Conservation (phyloP, 2,329 filamentous ascomycete species). For the Pseudogymnoascus sp. region DNA sequence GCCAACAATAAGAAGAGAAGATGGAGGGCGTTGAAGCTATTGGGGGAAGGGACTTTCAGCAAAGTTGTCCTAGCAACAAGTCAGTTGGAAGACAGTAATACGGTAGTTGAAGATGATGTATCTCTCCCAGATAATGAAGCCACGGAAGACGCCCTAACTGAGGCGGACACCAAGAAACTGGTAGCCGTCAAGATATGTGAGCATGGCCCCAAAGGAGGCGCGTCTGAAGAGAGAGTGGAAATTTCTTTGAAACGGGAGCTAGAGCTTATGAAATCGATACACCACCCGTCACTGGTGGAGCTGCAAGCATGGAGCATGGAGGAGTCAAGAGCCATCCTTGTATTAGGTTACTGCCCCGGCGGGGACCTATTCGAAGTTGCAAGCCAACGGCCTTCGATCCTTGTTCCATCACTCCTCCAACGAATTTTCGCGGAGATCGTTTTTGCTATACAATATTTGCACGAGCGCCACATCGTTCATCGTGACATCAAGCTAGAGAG, state of each 20-base stretch:
- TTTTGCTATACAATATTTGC: slow-evolving; percentile 76
- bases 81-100: slow-evolving; percentile 47
- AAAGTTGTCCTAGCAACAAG: slow-evolving; percentile 87
- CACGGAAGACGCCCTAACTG: slow-evolving; percentile 18
- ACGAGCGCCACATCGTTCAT: slow-evolving; percentile 80
- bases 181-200: slow-evolving; percentile 95
- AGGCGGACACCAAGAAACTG: slow-evolving; percentile 60
- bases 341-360: slow-evolving; percentile 85
- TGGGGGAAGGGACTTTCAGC: slow-evolving; percentile 94
- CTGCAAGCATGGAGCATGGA: slow-evolving; percentile 88
- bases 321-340: slow-evolving; percentile 70
- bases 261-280: slow-evolving; percentile 81
- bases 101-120: slow-evolving; percentile 29
- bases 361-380: slow-evolving; percentile 93
- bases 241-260: slow-evolving; percentile 90
- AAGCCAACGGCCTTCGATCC: slow-evolving; percentile 57
- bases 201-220: slow-evolving; percentile 86
- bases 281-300: slow-evolving; percentile 83
- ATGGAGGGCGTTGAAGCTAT: slow-evolving; percentile 70
- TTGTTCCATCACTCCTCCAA: slow-evolving; percentile 63
- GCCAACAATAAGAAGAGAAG: slow-evolving; percentile 60
- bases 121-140: slow-evolving; percentile 26
- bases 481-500: slow-evolving; percentile 97
- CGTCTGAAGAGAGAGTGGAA: slow-evolving; percentile 86
- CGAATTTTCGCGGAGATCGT: slow-evolving; percentile 88